Percentiles rank a stretch among this genome's conserved stretches.
Evolutionary conservation across 2,329 filamentous ascomycete genomes (phyloP).

Genomic region (Trichoderma sp.): DNA sequence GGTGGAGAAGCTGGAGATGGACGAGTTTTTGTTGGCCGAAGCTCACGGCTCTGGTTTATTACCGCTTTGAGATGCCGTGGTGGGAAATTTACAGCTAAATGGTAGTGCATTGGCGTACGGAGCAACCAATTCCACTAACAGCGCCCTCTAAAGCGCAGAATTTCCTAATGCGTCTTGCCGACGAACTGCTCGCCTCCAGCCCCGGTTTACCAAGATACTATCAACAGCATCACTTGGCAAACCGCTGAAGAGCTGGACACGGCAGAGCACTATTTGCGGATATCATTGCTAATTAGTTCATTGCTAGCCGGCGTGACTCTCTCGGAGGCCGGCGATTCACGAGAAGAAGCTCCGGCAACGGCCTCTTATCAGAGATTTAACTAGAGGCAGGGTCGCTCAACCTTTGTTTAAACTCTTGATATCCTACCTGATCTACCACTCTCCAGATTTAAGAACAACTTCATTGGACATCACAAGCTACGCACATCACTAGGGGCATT

Average conservation of each 20-base stretch:
- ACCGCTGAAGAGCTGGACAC: not conserved
- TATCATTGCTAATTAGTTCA: constrained; percentile 19
- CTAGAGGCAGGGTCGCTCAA: not conserved
- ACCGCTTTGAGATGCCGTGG: not conserved
- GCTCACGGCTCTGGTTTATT: not conserved
- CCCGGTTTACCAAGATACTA: not conserved
- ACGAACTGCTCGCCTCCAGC: not conserved
- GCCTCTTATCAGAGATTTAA: not conserved
- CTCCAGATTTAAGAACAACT: not conserved
- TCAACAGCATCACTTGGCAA: not conserved
- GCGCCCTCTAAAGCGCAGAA: not conserved
- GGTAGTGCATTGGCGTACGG: not conserved
- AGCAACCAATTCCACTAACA: constrained; percentile 3
- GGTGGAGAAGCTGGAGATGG: not conserved
- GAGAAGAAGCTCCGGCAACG: constrained; percentile 2
- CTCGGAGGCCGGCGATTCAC: constrained; percentile 16
- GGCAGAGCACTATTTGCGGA: not conserved
- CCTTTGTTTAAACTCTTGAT: not conserved
- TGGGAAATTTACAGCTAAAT: not conserved
- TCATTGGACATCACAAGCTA: not conserved
- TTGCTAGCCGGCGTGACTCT: constrained; percentile 7
- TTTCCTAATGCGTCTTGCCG: constrained; percentile 19
- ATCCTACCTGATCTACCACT: not conserved
- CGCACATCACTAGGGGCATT: not conserved
- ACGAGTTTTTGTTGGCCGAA: not conserved